These are phyloP conservation scores for Mycena rebaudengoi DNA, from an alignment of 768 basidiomycete genomes.

Conservation along the genomic window DNA sequence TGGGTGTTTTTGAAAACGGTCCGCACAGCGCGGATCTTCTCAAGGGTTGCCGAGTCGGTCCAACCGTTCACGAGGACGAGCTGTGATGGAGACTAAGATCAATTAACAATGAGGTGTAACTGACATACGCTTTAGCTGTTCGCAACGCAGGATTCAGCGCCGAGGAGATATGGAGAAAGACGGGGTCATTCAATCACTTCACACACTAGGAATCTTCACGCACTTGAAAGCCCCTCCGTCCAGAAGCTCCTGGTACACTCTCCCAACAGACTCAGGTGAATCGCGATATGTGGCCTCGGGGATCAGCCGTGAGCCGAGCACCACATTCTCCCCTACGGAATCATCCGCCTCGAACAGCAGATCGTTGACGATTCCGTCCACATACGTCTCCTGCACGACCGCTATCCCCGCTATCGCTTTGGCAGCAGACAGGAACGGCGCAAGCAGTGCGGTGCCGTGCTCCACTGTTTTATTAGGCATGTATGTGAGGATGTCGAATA, in stretches of 20 bases:
- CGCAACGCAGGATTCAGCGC: slow-evolving; percentile 46
- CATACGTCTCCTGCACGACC: neutral
- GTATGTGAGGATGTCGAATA: slow-evolving; percentile 39
- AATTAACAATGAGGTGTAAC: too few species aligned
- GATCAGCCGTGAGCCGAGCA: slow-evolving; percentile 27
- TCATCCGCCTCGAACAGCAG: slow-evolving; percentile 23
- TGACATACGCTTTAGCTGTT: slow-evolving; percentile 44
- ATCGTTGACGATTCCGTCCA: slow-evolving; percentile 21
- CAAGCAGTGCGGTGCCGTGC: slow-evolving; percentile 18
- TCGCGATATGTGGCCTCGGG: slow-evolving; percentile 19
- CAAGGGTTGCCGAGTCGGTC: slow-evolving; percentile 18
- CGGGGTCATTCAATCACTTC: too few species aligned
- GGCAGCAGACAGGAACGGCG: slow-evolving; percentile 30
- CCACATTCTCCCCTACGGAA: slow-evolving; percentile 7
- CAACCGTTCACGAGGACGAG: slow-evolving; percentile 23
- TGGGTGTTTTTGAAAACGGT: slow-evolving; percentile 29
- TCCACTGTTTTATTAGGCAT: slow-evolving; percentile 25
- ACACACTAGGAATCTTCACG: too few species aligned
- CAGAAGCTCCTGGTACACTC: slow-evolving; percentile 31
- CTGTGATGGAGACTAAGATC: slow-evolving; percentile 6
- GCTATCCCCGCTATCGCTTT: slow-evolving; percentile 24
- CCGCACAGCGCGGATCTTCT: slow-evolving; percentile 27
- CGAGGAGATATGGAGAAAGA: slow-evolving; percentile 28
- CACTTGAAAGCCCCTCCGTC: slow-evolving; percentile 16
- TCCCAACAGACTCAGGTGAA: slow-evolving; percentile 19